Evolutionary conservation across 169 alveolate genomes (phyloP), one percentile per base, ranked within the genome.

Genomic region (Cryptosporidium sp.): DNA sequence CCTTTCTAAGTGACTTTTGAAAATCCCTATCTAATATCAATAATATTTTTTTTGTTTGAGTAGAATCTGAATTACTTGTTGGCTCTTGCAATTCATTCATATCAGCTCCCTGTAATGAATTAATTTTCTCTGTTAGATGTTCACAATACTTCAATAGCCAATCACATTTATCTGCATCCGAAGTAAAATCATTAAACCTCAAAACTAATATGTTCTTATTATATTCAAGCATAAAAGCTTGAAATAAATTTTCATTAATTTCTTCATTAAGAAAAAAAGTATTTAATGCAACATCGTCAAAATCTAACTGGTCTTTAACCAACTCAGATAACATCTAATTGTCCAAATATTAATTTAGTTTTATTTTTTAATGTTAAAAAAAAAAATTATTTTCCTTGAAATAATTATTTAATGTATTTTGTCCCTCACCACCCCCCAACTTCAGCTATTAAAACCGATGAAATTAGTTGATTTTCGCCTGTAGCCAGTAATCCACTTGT

Each of bases 111-210:
- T 65, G 29, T 65, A n/a, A 29, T 33, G 71, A 65, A 35, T 33
- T n/a, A 65, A 31, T 65, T 65, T 65, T 31, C 26, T 65, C 71
- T 7, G 71, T 31, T 14, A 80, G 35, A 41, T 43, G 10, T 9
- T 80, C 75, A 31, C 89, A 80, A 80, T 80, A 80, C 12, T 65
- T 35, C 23, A 80, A 23, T 62, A 80, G 43, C 89, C 89, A 80
- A 23, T 80, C 89, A 45, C 29, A 41, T 41, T 41, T 59, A 37
- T 62, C 74, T 10, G 50, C 21, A 23, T 73, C 68, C 14, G 62
- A 39, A 3, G 33, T 9, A n/a, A 48, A 8, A 21, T 73, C 59
- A 35, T 73, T 73, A 73, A 73, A 73, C 23, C 70, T 23, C 35
- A 73, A 73, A 51, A 73, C 23, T 39, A 73, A 59, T 2, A 73